phyloP scores from a whole-genome alignment of 768 basidiomycete genomes.

The Phlebiopsis gigantea region DNA sequence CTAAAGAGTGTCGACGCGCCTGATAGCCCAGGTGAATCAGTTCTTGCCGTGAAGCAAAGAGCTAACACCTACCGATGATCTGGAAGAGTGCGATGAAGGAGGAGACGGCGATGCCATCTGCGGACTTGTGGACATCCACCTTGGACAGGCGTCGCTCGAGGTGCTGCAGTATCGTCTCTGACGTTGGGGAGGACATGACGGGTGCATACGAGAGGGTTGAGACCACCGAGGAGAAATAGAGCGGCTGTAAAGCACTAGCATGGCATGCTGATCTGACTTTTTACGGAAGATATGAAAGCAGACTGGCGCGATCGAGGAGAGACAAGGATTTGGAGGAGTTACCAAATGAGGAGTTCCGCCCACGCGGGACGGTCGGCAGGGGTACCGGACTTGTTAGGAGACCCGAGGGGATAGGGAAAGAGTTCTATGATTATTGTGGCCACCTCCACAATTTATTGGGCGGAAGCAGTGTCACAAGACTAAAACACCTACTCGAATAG shows the following conservation, averaged over 20 bases:
- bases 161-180: background rate
- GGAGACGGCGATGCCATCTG: background rate
- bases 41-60: too few relatives aligned
- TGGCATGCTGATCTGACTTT: background rate
- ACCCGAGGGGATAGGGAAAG: too few relatives aligned
- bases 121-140: background rate
- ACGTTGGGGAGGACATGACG: background rate
- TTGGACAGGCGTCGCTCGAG: background rate
- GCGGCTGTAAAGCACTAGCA: background rate
- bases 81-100: background rate
- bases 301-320: background rate
- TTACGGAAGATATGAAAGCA: background rate
- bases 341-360: background rate
- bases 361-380: too few relatives aligned
- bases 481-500: too few relatives aligned
- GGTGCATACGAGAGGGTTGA: background rate
- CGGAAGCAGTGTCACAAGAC: too few relatives aligned
- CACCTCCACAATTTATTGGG: too few relatives aligned
- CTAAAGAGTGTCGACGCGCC: conserved; percentile 29
- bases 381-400: too few relatives aligned
- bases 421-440: too few relatives aligned
- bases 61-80: background rate
- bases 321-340: background rate
- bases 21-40: conserved; percentile 9
- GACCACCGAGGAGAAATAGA: background rate